These are phyloP conservation scores for Prunella vulgaris DNA, from an alignment of 257 asterid genomes.

Conservation along the genomic window DNA sequence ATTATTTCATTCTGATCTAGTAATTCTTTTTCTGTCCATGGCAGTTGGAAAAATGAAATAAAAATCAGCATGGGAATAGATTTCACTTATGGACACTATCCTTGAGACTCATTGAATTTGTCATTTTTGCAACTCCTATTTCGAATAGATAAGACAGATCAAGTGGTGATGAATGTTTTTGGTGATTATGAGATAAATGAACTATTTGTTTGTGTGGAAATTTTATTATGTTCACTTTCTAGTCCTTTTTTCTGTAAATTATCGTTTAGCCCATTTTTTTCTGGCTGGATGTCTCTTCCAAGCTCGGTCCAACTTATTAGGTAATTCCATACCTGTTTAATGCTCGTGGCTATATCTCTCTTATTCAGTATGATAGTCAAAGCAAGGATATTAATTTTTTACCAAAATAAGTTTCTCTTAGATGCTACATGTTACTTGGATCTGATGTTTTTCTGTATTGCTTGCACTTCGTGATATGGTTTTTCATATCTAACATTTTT, in stretches of 20 bases:
- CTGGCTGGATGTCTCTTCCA: neutral
- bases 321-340: neutral
- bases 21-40: constrained; percentile 4
- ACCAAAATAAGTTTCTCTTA: neutral
- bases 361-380: neutral
- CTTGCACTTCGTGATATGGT: constrained; percentile 7
- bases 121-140: neutral
- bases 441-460: neutral
- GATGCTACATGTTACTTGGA: neutral
- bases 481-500: constrained; percentile 11
- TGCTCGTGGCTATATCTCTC: neutral
- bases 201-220: neutral
- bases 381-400: neutral
- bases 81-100: neutral
- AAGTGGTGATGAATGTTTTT: neutral
- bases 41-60: neutral
- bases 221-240: neutral
- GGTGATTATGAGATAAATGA: constrained; percentile 11
- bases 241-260: neutral
- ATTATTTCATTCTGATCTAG: neutral
- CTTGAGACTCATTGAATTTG: neutral
- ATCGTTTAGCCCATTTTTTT: neutral
- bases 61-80: neutral
- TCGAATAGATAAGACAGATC: neutral
- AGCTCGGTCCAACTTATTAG: neutral